These are phyloP conservation scores for Diplodia intermedia DNA, from an alignment of 2,329 filamentous ascomycete genomes.

Conservation along the genomic window DNA sequence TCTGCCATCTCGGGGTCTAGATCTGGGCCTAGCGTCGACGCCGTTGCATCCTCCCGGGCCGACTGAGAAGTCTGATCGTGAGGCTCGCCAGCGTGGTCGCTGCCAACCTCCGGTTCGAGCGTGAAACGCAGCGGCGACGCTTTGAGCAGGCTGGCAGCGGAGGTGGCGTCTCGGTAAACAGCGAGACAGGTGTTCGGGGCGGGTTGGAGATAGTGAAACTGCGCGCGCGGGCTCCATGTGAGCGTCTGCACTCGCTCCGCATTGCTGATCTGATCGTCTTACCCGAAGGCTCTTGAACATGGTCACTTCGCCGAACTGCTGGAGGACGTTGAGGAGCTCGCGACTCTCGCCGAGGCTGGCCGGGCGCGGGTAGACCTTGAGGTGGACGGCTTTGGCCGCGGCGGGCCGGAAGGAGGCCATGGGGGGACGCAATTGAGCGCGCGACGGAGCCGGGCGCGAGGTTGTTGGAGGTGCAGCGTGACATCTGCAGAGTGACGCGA, in stretches of 20 bases:
- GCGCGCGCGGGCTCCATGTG: conserved; percentile 27
- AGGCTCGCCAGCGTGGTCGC: conserved; percentile 25
- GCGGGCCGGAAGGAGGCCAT: conserved; percentile 13
- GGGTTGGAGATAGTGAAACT: conserved; percentile 48
- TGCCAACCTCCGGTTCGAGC: conserved; percentile 44
- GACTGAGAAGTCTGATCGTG: conserved; percentile 16
- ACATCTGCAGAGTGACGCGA: conserved; percentile 14
- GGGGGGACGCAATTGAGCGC: not conserved
- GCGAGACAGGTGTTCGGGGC: conserved; percentile 54
- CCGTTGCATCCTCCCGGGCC: not conserved
- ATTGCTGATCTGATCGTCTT: conserved; percentile 34
- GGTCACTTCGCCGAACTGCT: conserved; percentile 58
- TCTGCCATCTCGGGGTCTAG: conserved; percentile 19
- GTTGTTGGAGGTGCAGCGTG: conserved; percentile 20
- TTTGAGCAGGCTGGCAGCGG: conserved; percentile 52
- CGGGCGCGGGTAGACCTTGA: conserved; percentile 56
- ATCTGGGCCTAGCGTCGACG: not conserved
- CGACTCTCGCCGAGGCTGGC: conserved; percentile 57
- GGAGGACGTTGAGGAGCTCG: conserved; percentile 56
- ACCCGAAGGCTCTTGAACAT: conserved; percentile 56
- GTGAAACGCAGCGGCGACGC: conserved; percentile 57
- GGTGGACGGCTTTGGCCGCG: conserved; percentile 53
- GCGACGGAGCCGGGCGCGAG: not conserved
- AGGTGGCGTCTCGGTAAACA: conserved; percentile 53
- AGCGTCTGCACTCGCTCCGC: conserved; percentile 27